These are phyloP conservation scores for Ustulina deusta DNA, from an alignment of 2,329 filamentous ascomycete genomes.

Conservation along the genomic window DNA sequence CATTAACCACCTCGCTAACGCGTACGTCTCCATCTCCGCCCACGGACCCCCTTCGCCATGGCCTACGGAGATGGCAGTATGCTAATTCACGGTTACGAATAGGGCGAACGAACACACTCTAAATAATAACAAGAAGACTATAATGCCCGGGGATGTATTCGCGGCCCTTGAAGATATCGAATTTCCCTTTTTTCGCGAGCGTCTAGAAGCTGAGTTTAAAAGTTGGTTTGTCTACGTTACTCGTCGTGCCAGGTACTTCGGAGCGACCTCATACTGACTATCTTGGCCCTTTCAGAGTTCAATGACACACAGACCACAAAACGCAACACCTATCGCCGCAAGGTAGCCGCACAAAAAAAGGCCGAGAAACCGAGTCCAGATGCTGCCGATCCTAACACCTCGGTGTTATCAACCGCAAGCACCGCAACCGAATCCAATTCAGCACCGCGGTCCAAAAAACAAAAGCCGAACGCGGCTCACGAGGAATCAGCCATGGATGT, in stretches of 20 bases:
- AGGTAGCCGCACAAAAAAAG: slow-evolving; percentile 74
- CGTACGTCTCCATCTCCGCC: slow-evolving; percentile 65
- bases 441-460: slow-evolving; percentile 54
- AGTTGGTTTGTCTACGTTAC: slow-evolving; percentile 63
- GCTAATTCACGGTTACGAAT: slow-evolving; percentile 14
- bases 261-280: slow-evolving; percentile 13
- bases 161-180: slow-evolving; percentile 82
- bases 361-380: slow-evolving; percentile 48
- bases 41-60: not conserved
- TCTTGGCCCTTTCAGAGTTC: slow-evolving; percentile 65
- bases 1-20: slow-evolving; percentile 80
- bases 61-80: not conserved
- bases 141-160: slow-evolving; percentile 80
- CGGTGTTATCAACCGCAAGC: slow-evolving; percentile 47
- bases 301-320: slow-evolving; percentile 79
- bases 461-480: slow-evolving; percentile 53
- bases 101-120: slow-evolving; percentile 81
- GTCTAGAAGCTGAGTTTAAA: slow-evolving; percentile 79
- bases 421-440: slow-evolving; percentile 39
- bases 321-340: slow-evolving; percentile 77
- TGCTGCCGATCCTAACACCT: slow-evolving; percentile 51
- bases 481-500: slow-evolving; percentile 61
- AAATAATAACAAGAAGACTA: slow-evolving; percentile 79
- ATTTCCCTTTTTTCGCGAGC: slow-evolving; percentile 75
- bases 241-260: not conserved